A percentile compares a stretch with the other conserved stretches of the same genome.
These are phyloP conservation scores for Erucastrum elatum DNA, from an alignment of 345 rosid species.

Conservation along the genomic window DNA sequence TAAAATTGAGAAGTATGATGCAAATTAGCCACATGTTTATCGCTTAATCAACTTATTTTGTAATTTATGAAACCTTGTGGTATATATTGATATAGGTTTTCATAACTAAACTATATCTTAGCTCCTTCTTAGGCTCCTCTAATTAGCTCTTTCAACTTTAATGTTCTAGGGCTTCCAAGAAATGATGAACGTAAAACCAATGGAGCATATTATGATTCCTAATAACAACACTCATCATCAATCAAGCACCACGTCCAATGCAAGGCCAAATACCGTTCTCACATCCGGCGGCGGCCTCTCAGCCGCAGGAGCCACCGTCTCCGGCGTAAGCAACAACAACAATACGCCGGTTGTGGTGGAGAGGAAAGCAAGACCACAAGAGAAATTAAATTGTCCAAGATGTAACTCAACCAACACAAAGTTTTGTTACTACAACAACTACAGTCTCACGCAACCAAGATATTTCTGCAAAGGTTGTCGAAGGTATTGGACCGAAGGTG, in stretches of 20 bases:
- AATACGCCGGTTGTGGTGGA: constrained; percentile 4
- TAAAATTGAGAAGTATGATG: not conserved
- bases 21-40: not conserved
- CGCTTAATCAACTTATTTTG: not conserved
- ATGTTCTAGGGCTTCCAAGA: constrained; percentile 41
- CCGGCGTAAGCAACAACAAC: constrained; percentile 29
- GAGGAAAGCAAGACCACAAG: not conserved
- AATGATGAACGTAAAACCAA: constrained; percentile 42
- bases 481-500: not conserved
- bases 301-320: constrained; percentile 22
- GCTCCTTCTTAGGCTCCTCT: not conserved
- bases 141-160: not conserved
- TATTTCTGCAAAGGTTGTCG: not conserved
- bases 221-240: constrained; percentile 37
- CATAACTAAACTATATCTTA: not conserved
- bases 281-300: constrained; percentile 28
- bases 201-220: constrained; percentile 40
- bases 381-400: not conserved
- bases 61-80: not conserved
- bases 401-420: constrained; percentile 1
- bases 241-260: constrained; percentile 28
- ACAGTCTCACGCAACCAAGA: not conserved
- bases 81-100: not conserved
- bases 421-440: not conserved
- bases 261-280: constrained; percentile 31